These are phyloP conservation scores for Geranium brycei DNA, from an alignment of 345 rosid genomes.

Conservation along the genomic window DNA sequence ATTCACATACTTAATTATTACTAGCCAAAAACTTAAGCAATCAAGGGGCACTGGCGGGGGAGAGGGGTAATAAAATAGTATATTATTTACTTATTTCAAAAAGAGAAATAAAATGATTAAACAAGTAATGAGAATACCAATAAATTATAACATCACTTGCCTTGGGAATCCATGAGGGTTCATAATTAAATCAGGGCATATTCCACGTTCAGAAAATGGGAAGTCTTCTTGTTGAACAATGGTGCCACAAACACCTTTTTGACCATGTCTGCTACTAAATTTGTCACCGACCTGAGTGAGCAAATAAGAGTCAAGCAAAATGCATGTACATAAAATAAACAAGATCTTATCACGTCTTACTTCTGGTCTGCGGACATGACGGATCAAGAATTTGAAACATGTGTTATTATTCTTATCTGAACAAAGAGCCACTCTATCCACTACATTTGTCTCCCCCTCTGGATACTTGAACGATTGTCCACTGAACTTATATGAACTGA, in stretches of 20 bases:
- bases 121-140: background rate
- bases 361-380: slow-evolving; percentile 96
- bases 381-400: slow-evolving; percentile 55
- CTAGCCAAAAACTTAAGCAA: background rate
- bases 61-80: background rate
- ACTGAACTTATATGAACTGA: slow-evolving; percentile 49
- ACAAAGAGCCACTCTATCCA: slow-evolving; percentile 74
- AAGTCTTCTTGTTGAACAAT: slow-evolving; percentile 90
- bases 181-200: slow-evolving; percentile 95
- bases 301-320: slow-evolving; percentile 6
- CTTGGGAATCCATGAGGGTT: slow-evolving; percentile 99
- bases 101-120: background rate
- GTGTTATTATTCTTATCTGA: slow-evolving; percentile 33
- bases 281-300: slow-evolving; percentile 72
- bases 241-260: slow-evolving; percentile 96
- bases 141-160: slow-evolving; percentile 17
- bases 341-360: slow-evolving; percentile 18
- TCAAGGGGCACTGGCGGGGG: background rate
- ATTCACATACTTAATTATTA: background rate
- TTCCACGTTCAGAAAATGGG: slow-evolving; percentile 92
- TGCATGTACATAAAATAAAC: background rate
- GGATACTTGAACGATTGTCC: slow-evolving; percentile 46
- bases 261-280: slow-evolving; percentile 97
- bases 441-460: slow-evolving; percentile 73
- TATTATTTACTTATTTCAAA: too few species aligned